These are phyloP conservation scores for Malassezia cuniculi DNA, from an alignment of 1,284 basidiomycete species.

Conservation along the genomic window DNA sequence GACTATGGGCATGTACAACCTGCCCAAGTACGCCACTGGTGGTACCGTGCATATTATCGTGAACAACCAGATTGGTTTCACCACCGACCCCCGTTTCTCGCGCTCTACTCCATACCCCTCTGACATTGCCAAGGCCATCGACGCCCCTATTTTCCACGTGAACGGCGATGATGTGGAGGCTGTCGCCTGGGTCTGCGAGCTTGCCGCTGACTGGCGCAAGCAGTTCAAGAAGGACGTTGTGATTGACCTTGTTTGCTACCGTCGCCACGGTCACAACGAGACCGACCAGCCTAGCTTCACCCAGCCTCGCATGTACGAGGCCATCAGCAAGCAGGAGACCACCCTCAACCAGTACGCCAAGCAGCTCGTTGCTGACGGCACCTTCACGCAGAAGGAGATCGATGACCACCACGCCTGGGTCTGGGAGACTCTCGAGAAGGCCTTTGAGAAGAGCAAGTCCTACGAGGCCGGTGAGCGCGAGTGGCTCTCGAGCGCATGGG, in stretches of 20 bases:
- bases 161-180: conserved; percentile 98
- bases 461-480: conserved; percentile 67
- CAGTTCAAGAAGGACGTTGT: conserved; percentile 99
- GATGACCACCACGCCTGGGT: conserved; percentile 99
- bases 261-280: conserved; percentile 97
- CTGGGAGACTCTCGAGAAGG: conserved; percentile 94
- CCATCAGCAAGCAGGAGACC: conserved; percentile 85
- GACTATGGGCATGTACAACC: conserved; percentile 95
- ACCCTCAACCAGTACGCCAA: conserved; percentile 83
- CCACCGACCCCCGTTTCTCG: conserved; percentile 91
- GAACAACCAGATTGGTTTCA: conserved; percentile 99
- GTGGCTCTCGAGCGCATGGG: conserved; percentile 96
- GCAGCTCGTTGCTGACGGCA: conserved; percentile 75
- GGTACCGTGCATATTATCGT: conserved; percentile 97
- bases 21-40: conserved; percentile 89
- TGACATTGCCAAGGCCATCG: conserved; percentile 96
- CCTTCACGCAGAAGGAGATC: conserved; percentile 89
- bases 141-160: conserved; percentile 98
- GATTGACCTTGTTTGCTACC: conserved; percentile 96
- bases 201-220: conserved; percentile 94
- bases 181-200: conserved; percentile 82
- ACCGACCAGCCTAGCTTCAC: conserved; percentile 98
- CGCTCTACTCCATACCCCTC: conserved; percentile 98
- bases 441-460: conserved; percentile 75
- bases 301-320: conserved; percentile 96